Evolutionary conservation across 1,284 basidiomycete genomes (phyloP).

Genomic region (Pseudozyma flocculosa): DNA sequence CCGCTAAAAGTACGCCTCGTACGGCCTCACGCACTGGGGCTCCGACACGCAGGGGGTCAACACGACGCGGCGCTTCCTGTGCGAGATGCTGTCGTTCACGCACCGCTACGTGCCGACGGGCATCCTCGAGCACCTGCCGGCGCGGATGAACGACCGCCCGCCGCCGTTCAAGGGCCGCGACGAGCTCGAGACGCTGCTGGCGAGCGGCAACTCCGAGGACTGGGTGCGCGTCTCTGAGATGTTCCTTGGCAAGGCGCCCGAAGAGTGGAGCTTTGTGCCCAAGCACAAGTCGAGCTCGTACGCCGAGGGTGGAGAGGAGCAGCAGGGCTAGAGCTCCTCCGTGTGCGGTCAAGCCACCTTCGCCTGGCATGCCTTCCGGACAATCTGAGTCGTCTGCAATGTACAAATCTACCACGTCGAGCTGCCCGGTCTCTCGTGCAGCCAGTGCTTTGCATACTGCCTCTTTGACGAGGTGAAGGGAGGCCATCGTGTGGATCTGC

Average conservation of each 20-base stretch:
- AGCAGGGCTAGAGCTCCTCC: neutral
- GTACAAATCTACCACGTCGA: too few species aligned
- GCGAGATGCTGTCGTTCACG: constrained; percentile 91
- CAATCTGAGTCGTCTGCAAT: too few species aligned
- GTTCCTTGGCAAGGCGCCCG: constrained; percentile 76
- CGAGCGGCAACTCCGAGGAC: constrained; percentile 77
- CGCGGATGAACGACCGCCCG: constrained; percentile 83
- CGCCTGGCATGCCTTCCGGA: too few species aligned
- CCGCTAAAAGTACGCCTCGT: constrained; percentile 29
- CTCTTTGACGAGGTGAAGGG: too few species aligned
- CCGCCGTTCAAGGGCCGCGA: constrained; percentile 81
- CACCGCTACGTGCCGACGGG: constrained; percentile 93
- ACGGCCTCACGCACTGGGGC: constrained; percentile 55
- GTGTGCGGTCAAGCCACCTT: too few species aligned
- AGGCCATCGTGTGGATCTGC: too few species aligned
- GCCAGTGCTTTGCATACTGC: too few species aligned
- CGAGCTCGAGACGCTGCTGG: constrained; percentile 77
- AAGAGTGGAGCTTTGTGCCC: constrained; percentile 65
- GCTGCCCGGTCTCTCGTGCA: too few species aligned
- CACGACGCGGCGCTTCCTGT: constrained; percentile 87
- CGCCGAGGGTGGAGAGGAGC: constrained; percentile 3
- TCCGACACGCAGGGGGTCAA: constrained; percentile 71
- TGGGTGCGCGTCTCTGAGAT: constrained; percentile 96
- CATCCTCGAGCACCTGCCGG: constrained; percentile 80
- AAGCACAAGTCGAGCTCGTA: constrained; percentile 42